Evolutionary conservation across 495 filamentous ascomycete species (phyloP).

Genomic region (Choiromyces venosus): DNA sequence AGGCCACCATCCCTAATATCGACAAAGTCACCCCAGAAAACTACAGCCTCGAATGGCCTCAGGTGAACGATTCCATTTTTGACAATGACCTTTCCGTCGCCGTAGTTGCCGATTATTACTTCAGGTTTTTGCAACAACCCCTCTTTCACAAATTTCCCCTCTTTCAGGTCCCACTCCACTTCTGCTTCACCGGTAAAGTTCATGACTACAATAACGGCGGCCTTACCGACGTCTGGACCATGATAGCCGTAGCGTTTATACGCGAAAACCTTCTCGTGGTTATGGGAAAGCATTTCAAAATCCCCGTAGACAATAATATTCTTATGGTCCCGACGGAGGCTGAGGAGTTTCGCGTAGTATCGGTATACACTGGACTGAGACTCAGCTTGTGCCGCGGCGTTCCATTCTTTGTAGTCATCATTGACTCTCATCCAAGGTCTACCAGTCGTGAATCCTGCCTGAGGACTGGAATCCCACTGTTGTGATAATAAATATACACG

Average conservation of each 20-base stretch:
- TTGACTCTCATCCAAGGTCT: constrained; percentile 62
- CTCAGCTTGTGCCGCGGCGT: constrained; percentile 50
- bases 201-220: constrained; percentile 50
- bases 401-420: constrained; percentile 50
- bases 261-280: constrained; percentile 49
- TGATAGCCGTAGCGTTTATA: constrained; percentile 41
- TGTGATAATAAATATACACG: constrained; percentile 10
- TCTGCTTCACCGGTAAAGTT: constrained; percentile 49
- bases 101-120: constrained; percentile 49
- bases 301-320: constrained; percentile 55
- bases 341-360: constrained; percentile 53
- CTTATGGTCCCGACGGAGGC: constrained; percentile 52
- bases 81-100: constrained; percentile 6
- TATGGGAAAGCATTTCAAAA: constrained; percentile 50
- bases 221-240: constrained; percentile 44
- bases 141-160: constrained; percentile 42
- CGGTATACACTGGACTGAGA: constrained; percentile 49
- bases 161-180: constrained; percentile 46
- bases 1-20: neutral
- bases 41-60: constrained; percentile 34
- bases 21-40: constrained; percentile 19
- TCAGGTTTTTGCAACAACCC: constrained; percentile 27
- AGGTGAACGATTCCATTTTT: constrained; percentile 21
- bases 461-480: constrained; percentile 51
- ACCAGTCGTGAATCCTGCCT: constrained; percentile 53